Evolutionary conservation across 2,329 filamentous ascomycete species (phyloP).

Genomic region (Fusarium musae): DNA sequence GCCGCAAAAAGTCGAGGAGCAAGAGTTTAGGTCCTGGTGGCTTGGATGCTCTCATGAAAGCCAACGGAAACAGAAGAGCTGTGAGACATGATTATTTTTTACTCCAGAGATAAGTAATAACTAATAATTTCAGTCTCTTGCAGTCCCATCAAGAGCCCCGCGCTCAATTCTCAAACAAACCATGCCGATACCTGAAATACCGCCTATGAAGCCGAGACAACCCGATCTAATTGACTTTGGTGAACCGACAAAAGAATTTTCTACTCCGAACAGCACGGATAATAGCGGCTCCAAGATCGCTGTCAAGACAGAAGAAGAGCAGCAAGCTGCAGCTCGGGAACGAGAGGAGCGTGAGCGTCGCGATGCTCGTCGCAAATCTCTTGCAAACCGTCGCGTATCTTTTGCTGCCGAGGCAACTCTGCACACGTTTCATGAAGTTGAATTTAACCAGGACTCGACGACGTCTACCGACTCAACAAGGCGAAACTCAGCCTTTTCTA

Average conservation of each 20-base stretch:
- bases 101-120: background rate
- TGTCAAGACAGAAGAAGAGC: constrained; percentile 75
- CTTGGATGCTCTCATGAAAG: constrained; percentile 81
- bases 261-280: constrained; percentile 38
- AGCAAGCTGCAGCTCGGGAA: constrained; percentile 75
- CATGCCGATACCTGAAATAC: constrained; percentile 74
- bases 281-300: constrained; percentile 66
- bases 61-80: constrained; percentile 81
- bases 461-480: constrained; percentile 81
- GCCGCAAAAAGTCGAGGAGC: constrained; percentile 80
- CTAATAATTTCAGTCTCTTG: constrained; percentile 62
- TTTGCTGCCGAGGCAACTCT: constrained; percentile 97
- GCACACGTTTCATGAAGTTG: constrained; percentile 95
- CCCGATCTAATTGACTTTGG: constrained; percentile 34
- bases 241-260: constrained; percentile 15
- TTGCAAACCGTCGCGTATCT: constrained; percentile 92
- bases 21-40: constrained; percentile 97
- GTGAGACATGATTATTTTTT: constrained; percentile 59
- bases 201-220: constrained; percentile 65
- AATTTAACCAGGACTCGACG: constrained; percentile 88
- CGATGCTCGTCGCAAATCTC: constrained; percentile 90
- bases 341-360: constrained; percentile 79
- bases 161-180: constrained; percentile 86
- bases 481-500: constrained; percentile 66
- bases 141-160: constrained; percentile 62